Conservation (phyloP, 2,329 filamentous ascomycete species). For the Pseudocercospora cruenta region DNA sequence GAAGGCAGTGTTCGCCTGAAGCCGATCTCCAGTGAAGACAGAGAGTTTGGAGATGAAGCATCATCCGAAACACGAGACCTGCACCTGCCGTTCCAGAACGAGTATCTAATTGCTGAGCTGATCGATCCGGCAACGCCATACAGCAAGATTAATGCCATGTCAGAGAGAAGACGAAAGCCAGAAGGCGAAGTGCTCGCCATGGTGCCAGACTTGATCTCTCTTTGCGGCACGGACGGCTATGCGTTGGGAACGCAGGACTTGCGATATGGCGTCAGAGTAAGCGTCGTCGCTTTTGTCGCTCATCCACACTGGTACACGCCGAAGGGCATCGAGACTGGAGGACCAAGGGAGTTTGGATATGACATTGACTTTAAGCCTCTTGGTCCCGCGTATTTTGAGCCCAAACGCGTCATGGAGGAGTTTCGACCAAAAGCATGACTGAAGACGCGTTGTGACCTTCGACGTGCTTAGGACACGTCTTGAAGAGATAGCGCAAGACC, state of each 20-base stretch:
- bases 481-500: too few species aligned
- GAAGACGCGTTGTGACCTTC: too few species aligned
- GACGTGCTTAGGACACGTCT: too few species aligned
- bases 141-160: conserved; percentile 4
- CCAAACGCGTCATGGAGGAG: conserved; percentile 12
- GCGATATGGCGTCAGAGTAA: conserved; percentile 13
- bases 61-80: conserved; percentile 1
- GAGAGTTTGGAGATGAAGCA: conserved; percentile 8
- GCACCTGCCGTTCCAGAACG: conserved; percentile 4
- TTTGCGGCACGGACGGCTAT: conserved; percentile 4
- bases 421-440: neutral
- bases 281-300: conserved; percentile 6
- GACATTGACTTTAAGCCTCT: conserved; percentile 8
- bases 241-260: conserved; percentile 13
- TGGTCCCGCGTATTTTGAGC: conserved; percentile 7
- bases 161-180: conserved; percentile 1
- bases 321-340: conserved; percentile 2
- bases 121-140: conserved; percentile 2
- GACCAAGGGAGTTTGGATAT: conserved; percentile 12
- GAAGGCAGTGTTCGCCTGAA: conserved; percentile 15
- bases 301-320: conserved; percentile 11
- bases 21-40: conserved; percentile 9
- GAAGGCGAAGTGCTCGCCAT: conserved; percentile 7
- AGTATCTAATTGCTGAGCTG: conserved; percentile 2
- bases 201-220: conserved; percentile 2